Percentiles rank a stretch among this genome's conserved stretches.
These are phyloP conservation scores for Cryphonectria parasitica DNA, from an alignment of 2,329 filamentous ascomycete genomes.

Conservation along the genomic window DNA sequence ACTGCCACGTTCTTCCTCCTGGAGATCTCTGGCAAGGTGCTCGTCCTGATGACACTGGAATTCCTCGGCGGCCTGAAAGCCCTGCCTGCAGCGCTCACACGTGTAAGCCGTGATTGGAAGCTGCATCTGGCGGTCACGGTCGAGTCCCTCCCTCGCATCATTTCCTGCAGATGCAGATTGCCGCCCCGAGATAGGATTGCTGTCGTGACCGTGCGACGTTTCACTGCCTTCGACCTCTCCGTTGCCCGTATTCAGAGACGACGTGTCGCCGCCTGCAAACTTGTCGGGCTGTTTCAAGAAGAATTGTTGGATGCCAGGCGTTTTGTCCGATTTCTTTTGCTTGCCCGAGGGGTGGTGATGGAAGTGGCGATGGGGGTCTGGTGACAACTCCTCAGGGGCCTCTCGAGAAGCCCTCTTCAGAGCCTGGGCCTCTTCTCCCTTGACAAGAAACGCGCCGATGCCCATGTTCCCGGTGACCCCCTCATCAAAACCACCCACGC, in stretches of 20 bases:
- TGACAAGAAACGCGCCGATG: conserved; percentile 84
- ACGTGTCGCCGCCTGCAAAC: conserved; percentile 33
- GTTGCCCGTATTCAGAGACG: conserved; percentile 38
- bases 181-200: conserved; percentile 11
- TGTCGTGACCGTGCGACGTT: conserved; percentile 32
- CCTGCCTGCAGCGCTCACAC: conserved; percentile 69
- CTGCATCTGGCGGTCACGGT: conserved; percentile 39
- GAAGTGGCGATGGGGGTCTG: conserved; percentile 31
- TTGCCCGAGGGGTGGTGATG: conserved; percentile 40
- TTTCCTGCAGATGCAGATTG: conserved; percentile 30
- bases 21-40: conserved; percentile 89
- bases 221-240: conserved; percentile 33
- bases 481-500: conserved; percentile 91
- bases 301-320: conserved; percentile 58
- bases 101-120: conserved; percentile 43
- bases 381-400: conserved; percentile 34
- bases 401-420: conserved; percentile 46
- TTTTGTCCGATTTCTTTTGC: conserved; percentile 50
- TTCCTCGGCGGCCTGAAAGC: conserved; percentile 60
- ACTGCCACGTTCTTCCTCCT: conserved; percentile 64
- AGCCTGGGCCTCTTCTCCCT: conserved; percentile 67
- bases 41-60: conserved; percentile 84
- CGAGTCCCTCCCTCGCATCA: conserved; percentile 26
- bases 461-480: conserved; percentile 81
- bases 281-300: conserved; percentile 46